These are phyloP conservation scores for Colletotrichum tamarilloi DNA, from an alignment of 2,329 filamentous ascomycete genomes.

Conservation along the genomic window DNA sequence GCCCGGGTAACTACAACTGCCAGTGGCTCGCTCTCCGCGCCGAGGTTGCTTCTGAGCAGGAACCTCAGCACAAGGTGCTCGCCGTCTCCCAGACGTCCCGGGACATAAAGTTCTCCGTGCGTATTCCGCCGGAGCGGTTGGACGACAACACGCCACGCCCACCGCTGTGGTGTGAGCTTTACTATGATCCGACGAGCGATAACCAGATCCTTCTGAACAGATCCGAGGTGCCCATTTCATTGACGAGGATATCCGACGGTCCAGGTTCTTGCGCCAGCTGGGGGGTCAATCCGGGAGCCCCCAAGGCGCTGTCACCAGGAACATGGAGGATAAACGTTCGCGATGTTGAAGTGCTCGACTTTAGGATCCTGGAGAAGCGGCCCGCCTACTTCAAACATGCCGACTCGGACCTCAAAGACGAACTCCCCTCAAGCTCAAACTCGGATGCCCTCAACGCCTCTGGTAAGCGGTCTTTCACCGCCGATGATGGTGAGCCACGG, in stretches of 20 bases:
- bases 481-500: constrained; percentile 53
- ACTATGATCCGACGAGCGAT: constrained; percentile 69
- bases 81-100: constrained; percentile 70
- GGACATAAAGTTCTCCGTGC: constrained; percentile 70
- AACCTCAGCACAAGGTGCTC: constrained; percentile 66
- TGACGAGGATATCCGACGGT: constrained; percentile 58
- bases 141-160: constrained; percentile 56
- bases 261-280: constrained; percentile 47
- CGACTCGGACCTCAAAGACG: constrained; percentile 35
- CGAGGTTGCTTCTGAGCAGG: constrained; percentile 61
- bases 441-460: constrained; percentile 55
- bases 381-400: constrained; percentile 52
- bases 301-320: constrained; percentile 62
- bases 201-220: constrained; percentile 67
- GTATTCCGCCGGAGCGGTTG: constrained; percentile 61
- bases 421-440: constrained; percentile 41
- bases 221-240: constrained; percentile 63
- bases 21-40: constrained; percentile 67
- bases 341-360: constrained; percentile 64
- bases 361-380: constrained; percentile 67
- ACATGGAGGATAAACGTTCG: constrained; percentile 67
- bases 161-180: constrained; percentile 69
- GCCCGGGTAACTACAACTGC: constrained; percentile 63
- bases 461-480: constrained; percentile 61
- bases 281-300: constrained; percentile 54